Conservation (phyloP, 805 yeast species). For the Candida nitratophila region DNA sequence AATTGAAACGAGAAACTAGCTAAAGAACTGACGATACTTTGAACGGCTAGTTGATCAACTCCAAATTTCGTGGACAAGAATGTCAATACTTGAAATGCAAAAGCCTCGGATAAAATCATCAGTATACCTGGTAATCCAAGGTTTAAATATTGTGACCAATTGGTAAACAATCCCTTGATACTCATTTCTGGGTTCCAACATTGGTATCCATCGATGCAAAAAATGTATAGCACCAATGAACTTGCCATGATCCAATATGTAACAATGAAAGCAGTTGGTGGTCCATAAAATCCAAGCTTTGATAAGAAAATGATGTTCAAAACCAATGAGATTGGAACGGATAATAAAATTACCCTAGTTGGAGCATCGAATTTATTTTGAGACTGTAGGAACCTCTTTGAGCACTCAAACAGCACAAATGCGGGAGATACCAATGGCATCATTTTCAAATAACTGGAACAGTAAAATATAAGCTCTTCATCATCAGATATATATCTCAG, state of each 20-base stretch:
- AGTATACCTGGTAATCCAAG: conserved; percentile 46
- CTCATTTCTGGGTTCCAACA: conserved; percentile 47
- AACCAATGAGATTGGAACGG: conserved; percentile 60
- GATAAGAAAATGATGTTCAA: conserved; percentile 55
- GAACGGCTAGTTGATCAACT: conserved; percentile 42
- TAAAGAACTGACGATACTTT: conserved; percentile 42
- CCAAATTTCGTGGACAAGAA: conserved; percentile 43
- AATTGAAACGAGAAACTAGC: conserved; percentile 44
- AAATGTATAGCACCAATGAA: conserved; percentile 44
- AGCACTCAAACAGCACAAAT: conserved; percentile 57
- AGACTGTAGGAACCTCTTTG: conserved; percentile 65
- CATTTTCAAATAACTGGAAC: conserved; percentile 45
- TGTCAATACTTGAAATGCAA: conserved; percentile 47
- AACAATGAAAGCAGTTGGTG: conserved; percentile 61
- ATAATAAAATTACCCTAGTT: conserved; percentile 55
- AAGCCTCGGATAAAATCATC: conserved; percentile 51
- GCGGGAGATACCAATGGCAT: conserved; percentile 62
- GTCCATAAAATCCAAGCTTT: conserved; percentile 61
- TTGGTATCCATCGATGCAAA: conserved; percentile 51
- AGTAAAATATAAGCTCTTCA: conserved; percentile 34
- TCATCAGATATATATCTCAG: conserved; percentile 38
- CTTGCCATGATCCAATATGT: conserved; percentile 65
- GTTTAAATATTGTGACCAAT: conserved; percentile 36
- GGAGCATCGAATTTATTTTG: conserved; percentile 75
- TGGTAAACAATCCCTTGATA: conserved; percentile 25